Conservation (phyloP, 352 stramenopile species). For the Phytopythium litorale region DNA sequence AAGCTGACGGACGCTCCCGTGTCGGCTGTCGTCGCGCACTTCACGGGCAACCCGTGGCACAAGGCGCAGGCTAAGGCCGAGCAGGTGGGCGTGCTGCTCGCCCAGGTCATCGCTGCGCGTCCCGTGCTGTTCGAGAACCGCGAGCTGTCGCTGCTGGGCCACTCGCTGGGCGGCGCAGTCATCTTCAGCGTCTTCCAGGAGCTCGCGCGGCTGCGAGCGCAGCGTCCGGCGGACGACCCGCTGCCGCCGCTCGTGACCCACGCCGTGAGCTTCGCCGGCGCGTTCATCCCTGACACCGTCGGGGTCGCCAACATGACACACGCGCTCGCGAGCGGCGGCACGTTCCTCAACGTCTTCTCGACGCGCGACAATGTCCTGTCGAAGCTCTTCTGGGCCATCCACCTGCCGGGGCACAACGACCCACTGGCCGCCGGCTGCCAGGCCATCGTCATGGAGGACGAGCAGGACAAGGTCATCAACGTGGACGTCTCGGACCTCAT, state of each 20-base stretch:
- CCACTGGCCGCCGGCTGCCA: constrained; percentile 51
- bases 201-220: constrained; percentile 37
- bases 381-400: constrained; percentile 73
- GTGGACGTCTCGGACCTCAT: constrained; percentile 74
- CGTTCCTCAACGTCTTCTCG: constrained; percentile 82
- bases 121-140: constrained; percentile 48
- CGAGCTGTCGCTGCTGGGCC: constrained; percentile 67
- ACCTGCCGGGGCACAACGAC: constrained; percentile 34
- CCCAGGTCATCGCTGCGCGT: constrained; percentile 50
- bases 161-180: constrained; percentile 73
- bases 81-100: constrained; percentile 69
- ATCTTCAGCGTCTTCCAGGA: constrained; percentile 74
- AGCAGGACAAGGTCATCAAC: constrained; percentile 27
- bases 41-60: constrained; percentile 82
- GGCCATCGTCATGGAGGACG: constrained; percentile 23
- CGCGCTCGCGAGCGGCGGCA: constrained; percentile 34
- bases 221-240: constrained; percentile 4
- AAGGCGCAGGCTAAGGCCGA: constrained; percentile 77
- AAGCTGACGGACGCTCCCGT: constrained; percentile 45
- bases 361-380: constrained; percentile 63
- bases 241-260: constrained; percentile 30
- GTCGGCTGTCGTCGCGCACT: constrained; percentile 62
- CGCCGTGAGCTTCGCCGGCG: constrained; percentile 68
- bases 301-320: constrained; percentile 31
- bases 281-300: constrained; percentile 43